Evolutionary conservation across 805 yeast species (phyloP).

Genomic region (Peterozyma toletana): DNA sequence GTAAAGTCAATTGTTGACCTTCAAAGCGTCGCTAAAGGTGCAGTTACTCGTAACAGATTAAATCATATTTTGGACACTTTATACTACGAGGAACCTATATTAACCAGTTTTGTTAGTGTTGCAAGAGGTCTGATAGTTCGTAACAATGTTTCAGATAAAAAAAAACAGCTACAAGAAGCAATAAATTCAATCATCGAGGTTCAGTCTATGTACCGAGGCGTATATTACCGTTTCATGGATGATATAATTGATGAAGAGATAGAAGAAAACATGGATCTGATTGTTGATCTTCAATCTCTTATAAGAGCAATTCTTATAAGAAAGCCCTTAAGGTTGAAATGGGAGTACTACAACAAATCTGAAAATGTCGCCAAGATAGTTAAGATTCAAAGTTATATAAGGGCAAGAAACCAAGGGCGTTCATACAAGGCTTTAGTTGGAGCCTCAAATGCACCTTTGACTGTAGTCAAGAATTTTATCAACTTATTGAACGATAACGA

Average conservation of each 20-base stretch:
- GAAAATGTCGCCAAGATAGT: constrained; percentile 53
- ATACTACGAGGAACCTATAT: constrained; percentile 27
- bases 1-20: constrained; percentile 19
- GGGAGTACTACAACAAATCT: constrained; percentile 39
- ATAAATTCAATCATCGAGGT: constrained; percentile 29
- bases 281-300: constrained; percentile 46
- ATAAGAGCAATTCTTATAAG: constrained; percentile 44
- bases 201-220: constrained; percentile 61
- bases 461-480: constrained; percentile 72
- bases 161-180: constrained; percentile 12
- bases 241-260: constrained; percentile 50
- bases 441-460: constrained; percentile 69
- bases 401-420: constrained; percentile 57
- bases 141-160: constrained; percentile 14
- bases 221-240: constrained; percentile 45
- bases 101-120: constrained; percentile 33
- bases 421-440: constrained; percentile 71
- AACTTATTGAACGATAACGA: constrained; percentile 67
- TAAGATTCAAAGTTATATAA: constrained; percentile 66
- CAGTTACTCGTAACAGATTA: constrained; percentile 30
- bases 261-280: constrained; percentile 31
- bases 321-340: constrained; percentile 21
- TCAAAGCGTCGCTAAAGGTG: constrained; percentile 39
- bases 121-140: constrained; percentile 36
- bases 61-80: constrained; percentile 34